A percentile compares a stretch with the other conserved stretches of the same genome.
These are phyloP conservation scores for Colletotrichum sp. DNA, from an alignment of 2,329 filamentous ascomycete genomes.

Conservation along the genomic window DNA sequence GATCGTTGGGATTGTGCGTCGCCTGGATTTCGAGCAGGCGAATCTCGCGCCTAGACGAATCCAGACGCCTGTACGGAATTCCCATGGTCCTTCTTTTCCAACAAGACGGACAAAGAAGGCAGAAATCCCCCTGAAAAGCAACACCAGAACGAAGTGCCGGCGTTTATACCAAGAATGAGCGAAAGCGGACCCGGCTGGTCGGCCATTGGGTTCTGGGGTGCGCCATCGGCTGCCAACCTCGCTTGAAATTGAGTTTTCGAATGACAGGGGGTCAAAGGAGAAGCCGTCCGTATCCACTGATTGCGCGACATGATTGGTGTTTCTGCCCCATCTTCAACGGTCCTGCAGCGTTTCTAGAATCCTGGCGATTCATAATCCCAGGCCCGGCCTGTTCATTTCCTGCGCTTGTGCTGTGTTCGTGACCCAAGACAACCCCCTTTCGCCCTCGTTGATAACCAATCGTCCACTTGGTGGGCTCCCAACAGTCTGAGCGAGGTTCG, in stretches of 20 bases:
- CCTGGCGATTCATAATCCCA: neutral
- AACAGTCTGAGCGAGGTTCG: neutral
- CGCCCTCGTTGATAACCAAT: neutral
- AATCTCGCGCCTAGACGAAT: slow-evolving; percentile 30
- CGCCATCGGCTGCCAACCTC: neutral
- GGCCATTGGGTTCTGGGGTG: neutral
- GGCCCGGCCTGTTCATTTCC: neutral
- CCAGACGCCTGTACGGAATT: slow-evolving; percentile 23
- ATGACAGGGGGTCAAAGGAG: neutral
- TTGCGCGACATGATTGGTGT: neutral
- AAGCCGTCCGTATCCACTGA: neutral
- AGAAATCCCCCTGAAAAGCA: neutral
- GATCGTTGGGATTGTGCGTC: slow-evolving; percentile 28
- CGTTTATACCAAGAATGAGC: slow-evolving; percentile 21
- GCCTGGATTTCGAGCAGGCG: slow-evolving; percentile 38
- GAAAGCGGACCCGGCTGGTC: slow-evolving; percentile 6
- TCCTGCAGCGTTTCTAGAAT: neutral
- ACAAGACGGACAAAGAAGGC: neutral
- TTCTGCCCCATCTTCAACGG: neutral
- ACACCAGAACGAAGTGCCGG: slow-evolving; percentile 8
- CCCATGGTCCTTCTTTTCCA: neutral
- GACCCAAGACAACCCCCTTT: neutral
- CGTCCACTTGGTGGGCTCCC: neutral
- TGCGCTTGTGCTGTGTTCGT: neutral
- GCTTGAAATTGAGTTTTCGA: neutral